Evolutionary conservation across 106 monocot species (phyloP), one percentile per base, ranked within the genome.

Genomic region (Acanthochlamys bracteata): DNA sequence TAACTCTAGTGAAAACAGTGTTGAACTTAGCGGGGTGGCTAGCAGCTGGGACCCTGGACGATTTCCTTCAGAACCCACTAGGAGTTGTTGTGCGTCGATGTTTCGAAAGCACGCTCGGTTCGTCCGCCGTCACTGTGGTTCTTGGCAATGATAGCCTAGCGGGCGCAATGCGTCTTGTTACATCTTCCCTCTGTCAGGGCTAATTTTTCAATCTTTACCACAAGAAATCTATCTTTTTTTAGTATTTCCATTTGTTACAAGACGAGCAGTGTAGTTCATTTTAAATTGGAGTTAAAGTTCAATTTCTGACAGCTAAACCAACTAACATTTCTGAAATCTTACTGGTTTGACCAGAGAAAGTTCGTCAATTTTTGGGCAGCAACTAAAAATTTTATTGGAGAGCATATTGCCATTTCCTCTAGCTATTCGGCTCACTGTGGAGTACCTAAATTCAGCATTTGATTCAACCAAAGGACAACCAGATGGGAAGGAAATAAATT

Each of bases 101-200:
- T 1, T 98, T 98, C 68, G 91, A 98, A 76, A 76, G 65, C 66
- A 85, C 96, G 52, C 82, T 77, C 47, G 69, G 72, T 16, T 61
- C 72, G 16, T 57, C 63, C 10, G 2, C 63, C 17, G 19, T 66
- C 27, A 58, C 62, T 20, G 40, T 57, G 52, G 66, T 79, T 61
- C 67, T 99, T 7, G 98, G 98, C 41, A 86, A 82, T 75, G 98
- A 99, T 75, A 77, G 70, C 19, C 59, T 92, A 39, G 92, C 88
- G 25, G n/a, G 92, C 92, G 53, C 79, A 87, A 27, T 99, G 55
- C 63, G 55, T 88, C 9, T 68, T 99, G 59, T 72, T 99, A 75
- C 92, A 99, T 79, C 92, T 99, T 66, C n/a, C n/a, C n/a, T n/a
- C 63, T 92, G 27, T 99, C 98, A 45, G 75, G 75, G 79, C 92